phyloP scores from a whole-genome alignment of 169 alveolate species.

The Cystoisospora suis region DNA sequence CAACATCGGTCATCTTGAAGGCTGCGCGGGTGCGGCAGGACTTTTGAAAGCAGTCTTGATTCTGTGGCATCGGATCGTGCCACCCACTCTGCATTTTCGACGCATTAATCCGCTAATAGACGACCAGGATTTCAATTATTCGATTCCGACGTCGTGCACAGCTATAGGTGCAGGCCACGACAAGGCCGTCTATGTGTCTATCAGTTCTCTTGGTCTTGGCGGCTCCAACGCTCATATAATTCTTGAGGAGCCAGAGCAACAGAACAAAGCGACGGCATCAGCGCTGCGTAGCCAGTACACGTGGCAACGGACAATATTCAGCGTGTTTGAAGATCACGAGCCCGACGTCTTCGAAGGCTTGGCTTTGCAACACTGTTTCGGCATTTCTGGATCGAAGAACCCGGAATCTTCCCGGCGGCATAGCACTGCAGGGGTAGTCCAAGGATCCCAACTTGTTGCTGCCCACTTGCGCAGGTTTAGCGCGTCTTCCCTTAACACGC shows the following conservation, averaged over 20 bases:
- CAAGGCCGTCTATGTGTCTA: conserved; percentile 61
- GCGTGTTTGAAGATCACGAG: not conserved
- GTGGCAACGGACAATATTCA: not conserved
- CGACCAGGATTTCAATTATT: conserved; percentile 66
- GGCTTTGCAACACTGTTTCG: not conserved
- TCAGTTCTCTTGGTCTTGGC: conserved; percentile 77
- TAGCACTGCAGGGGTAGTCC: not conserved
- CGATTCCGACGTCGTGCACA: conserved; percentile 59
- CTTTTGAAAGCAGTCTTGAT: conserved; percentile 72
- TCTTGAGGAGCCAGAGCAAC: conserved; percentile 25
- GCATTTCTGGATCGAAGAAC: not conserved
- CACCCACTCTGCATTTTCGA: conserved; percentile 77
- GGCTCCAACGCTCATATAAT: conserved; percentile 77
- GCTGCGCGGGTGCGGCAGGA: conserved; percentile 78
- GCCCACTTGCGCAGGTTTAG: not conserved
- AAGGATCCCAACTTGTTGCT: not conserved
- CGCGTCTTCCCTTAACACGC: not conserved
- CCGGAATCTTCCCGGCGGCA: not conserved
- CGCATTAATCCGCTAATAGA: conserved; percentile 77
- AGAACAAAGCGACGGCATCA: not conserved
- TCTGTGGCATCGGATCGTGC: conserved; percentile 70
- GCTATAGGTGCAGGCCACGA: conserved; percentile 8
- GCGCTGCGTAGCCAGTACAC: not conserved
- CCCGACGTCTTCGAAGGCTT: not conserved
- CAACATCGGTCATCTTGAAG: conserved; percentile 78